Evolutionary conservation across 805 yeast genomes (phyloP), one percentile per base, ranked within the genome.

Genomic region (Peterozyma xylosa): DNA sequence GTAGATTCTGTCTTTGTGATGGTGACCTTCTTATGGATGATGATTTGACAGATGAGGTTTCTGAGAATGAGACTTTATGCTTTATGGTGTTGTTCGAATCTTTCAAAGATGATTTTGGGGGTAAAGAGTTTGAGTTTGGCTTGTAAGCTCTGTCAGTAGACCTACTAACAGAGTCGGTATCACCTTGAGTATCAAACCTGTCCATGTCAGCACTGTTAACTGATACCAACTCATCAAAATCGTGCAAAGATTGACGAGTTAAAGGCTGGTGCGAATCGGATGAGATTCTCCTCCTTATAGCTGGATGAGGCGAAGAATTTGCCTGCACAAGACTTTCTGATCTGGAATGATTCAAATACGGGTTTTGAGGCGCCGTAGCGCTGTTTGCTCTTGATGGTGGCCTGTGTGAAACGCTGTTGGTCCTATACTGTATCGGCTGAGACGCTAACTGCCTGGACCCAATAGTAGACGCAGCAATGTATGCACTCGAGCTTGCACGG

Each of bases 401-500:
- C 33, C 60, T 30, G 55, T 60, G 18, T 37, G 54, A 21, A 54
- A 63, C 30, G 54, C 42, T 49, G 52, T 39, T 42, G 37, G 51
- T 32, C 41, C 55, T 47, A 42, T 50, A 58, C 47, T 50, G 59
- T 30, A 58, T 67, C 35, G 21, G 58, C 59, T 21, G 55, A 50
- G 13, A 63, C 64, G 16, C 62, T 68, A 54, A 62, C 57, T 38
- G 50, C 1, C 79, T 77, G 42, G 62, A 61, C 2, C 80, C 80
- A 46, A 75, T 70, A 3, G 76, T 76, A 7, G 75, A 61, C 3
- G 85, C 85, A 21, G 86, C 86, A 6, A 84, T 86, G 21, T 79
- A 51, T 1, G 86, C 86, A 40, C 73, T 73, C 3, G 76, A 63
- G 46, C 67, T 63, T 9, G 71, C 65, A 33, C 57, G 48, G 2